Conservation (phyloP, 176 grass and related monocot genomes). For the Panicum miliaceum region DNA sequence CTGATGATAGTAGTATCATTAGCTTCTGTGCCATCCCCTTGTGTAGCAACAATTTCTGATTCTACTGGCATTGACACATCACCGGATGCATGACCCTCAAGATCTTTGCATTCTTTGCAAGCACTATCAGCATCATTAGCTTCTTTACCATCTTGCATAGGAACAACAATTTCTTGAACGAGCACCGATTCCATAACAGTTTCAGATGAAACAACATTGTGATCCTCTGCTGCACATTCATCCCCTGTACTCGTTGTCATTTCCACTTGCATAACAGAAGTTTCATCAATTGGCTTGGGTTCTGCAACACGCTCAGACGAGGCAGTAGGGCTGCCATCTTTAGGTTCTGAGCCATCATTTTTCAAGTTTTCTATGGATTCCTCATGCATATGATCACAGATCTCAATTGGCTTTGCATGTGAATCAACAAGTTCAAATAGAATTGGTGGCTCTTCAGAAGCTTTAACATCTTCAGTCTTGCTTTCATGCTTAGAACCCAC, state of each 20-base stretch:
- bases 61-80: not conserved
- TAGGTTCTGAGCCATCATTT: not conserved
- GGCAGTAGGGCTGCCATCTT: not conserved
- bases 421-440: not conserved
- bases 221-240: not conserved
- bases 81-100: not conserved
- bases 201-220: conserved; percentile 1
- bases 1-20: not conserved
- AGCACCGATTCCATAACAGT: not conserved
- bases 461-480: not conserved
- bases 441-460: not conserved
- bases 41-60: not conserved
- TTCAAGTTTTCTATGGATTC: not conserved
- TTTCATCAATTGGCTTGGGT: conserved; percentile 20
- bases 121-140: not conserved
- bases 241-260: not conserved
- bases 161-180: not conserved
- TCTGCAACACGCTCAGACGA: not conserved
- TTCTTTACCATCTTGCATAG: conserved; percentile 23
- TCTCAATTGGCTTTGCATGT: not conserved
- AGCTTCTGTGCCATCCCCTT: not conserved
- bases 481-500: not conserved
- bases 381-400: not conserved
- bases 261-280: conserved; percentile 36
- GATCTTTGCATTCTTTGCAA: not conserved